Conservation (phyloP, 2,329 filamentous ascomycete species). For the Podosphaera fusca region DNA sequence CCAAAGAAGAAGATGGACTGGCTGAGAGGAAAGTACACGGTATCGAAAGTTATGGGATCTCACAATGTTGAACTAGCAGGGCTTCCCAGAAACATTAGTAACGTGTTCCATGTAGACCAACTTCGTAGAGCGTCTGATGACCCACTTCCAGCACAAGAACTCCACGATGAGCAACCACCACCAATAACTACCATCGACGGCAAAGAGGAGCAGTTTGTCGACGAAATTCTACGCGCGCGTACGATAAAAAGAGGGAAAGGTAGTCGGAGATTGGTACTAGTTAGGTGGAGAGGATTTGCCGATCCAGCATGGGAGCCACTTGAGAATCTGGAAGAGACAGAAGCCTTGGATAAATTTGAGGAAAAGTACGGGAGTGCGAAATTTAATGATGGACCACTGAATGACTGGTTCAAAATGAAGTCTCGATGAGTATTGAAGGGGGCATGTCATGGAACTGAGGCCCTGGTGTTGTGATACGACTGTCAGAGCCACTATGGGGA, state of each 20-base stretch:
- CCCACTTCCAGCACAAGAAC: background rate
- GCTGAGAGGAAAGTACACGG: too few species aligned
- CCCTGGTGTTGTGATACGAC: too few species aligned
- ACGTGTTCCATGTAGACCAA: background rate
- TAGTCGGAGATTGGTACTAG: background rate
- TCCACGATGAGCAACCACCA: background rate
- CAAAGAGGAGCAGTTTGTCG: background rate
- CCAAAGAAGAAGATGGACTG: too few species aligned
- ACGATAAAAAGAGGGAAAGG: background rate
- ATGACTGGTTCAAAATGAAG: background rate
- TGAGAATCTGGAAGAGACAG: background rate
- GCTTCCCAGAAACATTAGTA: background rate
- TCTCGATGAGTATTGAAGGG: too few species aligned
- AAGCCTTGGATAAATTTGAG: background rate
- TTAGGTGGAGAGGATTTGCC: background rate
- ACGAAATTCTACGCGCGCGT: background rate
- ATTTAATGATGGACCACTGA: background rate
- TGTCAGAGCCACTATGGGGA: too few species aligned
- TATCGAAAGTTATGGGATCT: background rate
- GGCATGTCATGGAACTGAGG: too few species aligned
- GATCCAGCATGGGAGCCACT: background rate
- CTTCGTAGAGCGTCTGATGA: background rate
- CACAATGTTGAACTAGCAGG: background rate
- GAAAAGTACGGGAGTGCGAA: background rate
- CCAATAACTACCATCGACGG: too few species aligned